phyloP scores from a whole-genome alignment of 2,329 filamentous ascomycete species.

The Neonectria magnoliae region DNA sequence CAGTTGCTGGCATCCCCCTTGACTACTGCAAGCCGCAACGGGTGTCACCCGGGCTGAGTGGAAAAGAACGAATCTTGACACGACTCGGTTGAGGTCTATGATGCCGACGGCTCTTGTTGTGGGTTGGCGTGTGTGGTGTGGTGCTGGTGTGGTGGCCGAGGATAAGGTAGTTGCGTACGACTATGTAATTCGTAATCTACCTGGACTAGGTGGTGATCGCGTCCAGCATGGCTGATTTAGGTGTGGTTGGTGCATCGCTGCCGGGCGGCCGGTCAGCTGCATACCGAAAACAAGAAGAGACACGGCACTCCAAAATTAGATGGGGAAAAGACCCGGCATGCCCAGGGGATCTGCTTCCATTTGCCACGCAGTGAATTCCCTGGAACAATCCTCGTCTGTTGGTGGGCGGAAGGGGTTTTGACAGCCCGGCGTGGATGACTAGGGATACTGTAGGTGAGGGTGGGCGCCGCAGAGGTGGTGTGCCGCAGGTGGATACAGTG shows the following conservation, averaged over 20 bases:
- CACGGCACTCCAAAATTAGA: slow-evolving; percentile 33
- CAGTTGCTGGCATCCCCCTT: slow-evolving; percentile 15
- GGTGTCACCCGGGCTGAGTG: slow-evolving; percentile 19
- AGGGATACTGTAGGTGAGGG: neutral
- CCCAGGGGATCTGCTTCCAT: slow-evolving; percentile 16
- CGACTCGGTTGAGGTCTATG: slow-evolving; percentile 6
- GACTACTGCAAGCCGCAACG: slow-evolving; percentile 37
- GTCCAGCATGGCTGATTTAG: slow-evolving; percentile 11
- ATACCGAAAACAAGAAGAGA: slow-evolving; percentile 29
- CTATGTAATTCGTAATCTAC: neutral
- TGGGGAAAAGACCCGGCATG: slow-evolving; percentile 26
- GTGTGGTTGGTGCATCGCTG: slow-evolving; percentile 26
- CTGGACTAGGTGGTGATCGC: neutral
- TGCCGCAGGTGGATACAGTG: slow-evolving; percentile 26
- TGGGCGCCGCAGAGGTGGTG: slow-evolving; percentile 11
- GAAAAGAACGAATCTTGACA: neutral
- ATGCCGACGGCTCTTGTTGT: slow-evolving; percentile 2
- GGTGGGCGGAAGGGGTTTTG: slow-evolving; percentile 8
- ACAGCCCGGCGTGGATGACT: slow-evolving; percentile 1
- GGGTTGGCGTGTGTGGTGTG: slow-evolving; percentile 10
- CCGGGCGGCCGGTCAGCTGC: slow-evolving; percentile 32
- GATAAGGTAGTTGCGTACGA: neutral
- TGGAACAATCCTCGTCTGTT: slow-evolving; percentile 13
- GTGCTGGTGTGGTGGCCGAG: neutral
- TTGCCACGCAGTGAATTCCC: slow-evolving; percentile 25